Base-by-base conservation (phyloP, 1,284 basidiomycete genomes). In the Puccinia brachypodii region DNA sequence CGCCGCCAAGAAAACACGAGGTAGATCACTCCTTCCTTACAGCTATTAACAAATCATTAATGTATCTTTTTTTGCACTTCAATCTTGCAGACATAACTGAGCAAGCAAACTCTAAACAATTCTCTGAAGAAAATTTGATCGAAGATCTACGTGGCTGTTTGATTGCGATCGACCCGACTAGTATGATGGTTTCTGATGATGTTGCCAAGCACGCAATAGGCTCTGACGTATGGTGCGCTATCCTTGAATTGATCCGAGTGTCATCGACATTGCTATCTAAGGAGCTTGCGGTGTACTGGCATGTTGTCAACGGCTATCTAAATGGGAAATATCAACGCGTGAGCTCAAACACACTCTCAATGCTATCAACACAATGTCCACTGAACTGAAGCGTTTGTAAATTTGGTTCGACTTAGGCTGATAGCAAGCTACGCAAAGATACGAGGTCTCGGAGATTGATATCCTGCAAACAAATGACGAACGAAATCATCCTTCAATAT, bases 241-340 rank as follows among this genome's bases (percentile, higher is more conserved):
- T 94, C 50, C 89, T 91, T 66, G 90, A 92, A 25, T 90, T 91
- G 68, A 88, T 90, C 68, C 88, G 87, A 64, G 86, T 87, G 75
- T 84, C 90, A 16, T 89, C 88, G 6, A 88, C 90, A 58, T 88
- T 89, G 66, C 85, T 90, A 8, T 83, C 88, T 0, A 86, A 87
- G 28, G 90, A 92, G 0, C 89, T 99, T 66, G 95, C 96, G 2
- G 94, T 91, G 84, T 98, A 98, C 87, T 98, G 95, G 95, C 92
- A 92, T 84, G 93, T 99, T 62, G 92, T 93, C 0, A 94, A 92
- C 87, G 91, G 90, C 19, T 96, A 96, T 86, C 91, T 95, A 87
- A 95, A 97, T 64, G 96, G 95, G 3, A 94, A 92, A 86, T 95
- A 93, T 86, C 92, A 91, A 86, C 93, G 92, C 89, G 94, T 94